Evolutionary conservation across 176 grass and related monocot genomes (phyloP), one percentile per base, ranked within the genome.

Genomic region (Lolium rigidum): DNA sequence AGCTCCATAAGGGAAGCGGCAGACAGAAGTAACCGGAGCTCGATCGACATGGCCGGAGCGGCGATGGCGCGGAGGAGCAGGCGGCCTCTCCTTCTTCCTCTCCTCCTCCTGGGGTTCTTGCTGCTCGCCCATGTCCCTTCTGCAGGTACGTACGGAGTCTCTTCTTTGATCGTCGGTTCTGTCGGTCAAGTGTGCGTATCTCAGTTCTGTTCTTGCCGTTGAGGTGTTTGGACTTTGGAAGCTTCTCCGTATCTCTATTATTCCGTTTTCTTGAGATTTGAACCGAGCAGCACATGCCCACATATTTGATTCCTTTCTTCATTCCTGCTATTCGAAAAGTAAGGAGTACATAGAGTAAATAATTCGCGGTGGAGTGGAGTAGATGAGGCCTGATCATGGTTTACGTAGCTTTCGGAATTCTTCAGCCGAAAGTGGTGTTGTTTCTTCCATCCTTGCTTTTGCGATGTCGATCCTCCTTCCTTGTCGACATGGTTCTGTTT

Each of bases 121-220:
- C 70, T 81, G 17, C 52, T 88, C 54, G 4, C 64, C 47, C 35
- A 18, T 7, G 86, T 78, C 62, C 86, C 90, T 9, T 63, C 1
- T 1, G 82, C 86, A 39, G 86, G 90, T 88, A 67, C 5, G 63
- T 26, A 62, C 20, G 59, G 10, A 62, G 22, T 14, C 15, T 38
- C 21, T 12, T 2, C 16, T 41, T 62, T 3, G n/a, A 0, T 14
- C 3, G 15, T 68, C 3, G 4, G 8, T 16, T 46, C n/a, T 21
- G 21, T 10, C 60, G 3, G 35, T 18, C 55, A 52, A 6, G 65
- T 22, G 21, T 65, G 26, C 39, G 57, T 68, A 31, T 25, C 35
- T 41, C 18, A 39, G 37, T 58, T 77, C 15, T 49, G 50, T n/a
- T 22, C 16, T 80, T 61, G 41, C 10, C 20, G 37, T 18, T 16